A percentile compares a stretch with the other conserved stretches of the same genome.
Evolutionary conservation across 305 asterid genomes (phyloP).

Genomic region (Rubia tinctorum): DNA sequence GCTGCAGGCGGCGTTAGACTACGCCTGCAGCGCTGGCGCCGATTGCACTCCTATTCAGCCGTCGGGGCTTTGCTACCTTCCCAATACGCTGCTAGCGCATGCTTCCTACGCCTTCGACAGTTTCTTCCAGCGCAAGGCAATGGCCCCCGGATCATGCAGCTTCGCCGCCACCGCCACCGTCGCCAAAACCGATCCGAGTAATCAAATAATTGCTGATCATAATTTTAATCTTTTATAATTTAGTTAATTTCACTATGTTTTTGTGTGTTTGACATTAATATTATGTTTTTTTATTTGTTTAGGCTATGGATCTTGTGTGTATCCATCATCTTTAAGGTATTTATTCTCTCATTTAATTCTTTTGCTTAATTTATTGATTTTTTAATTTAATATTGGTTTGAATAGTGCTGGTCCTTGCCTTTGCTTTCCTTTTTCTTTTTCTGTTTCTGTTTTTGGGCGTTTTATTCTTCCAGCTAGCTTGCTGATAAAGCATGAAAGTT

Average conservation of each 20-base stretch:
- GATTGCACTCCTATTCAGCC: conserved; percentile 63
- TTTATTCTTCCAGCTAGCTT: not conserved
- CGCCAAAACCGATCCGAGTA: conserved; percentile 91
- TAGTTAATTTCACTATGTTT: not conserved
- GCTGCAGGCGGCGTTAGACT: conserved; percentile 61
- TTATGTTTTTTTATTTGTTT: conserved; percentile 16
- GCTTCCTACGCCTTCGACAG: conserved; percentile 90
- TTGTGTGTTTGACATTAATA: not conserved
- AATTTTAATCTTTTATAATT: conserved; percentile 16
- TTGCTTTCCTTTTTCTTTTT: not conserved
- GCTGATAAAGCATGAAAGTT: not conserved
- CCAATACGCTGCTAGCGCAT: conserved; percentile 76
- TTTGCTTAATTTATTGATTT: not conserved
- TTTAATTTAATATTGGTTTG: not conserved
- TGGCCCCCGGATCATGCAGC: conserved; percentile 70
- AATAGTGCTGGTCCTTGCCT: conserved; percentile 1
- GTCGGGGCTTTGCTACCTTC: conserved; percentile 67
- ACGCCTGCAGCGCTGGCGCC: conserved; percentile 78
- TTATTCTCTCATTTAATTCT: not conserved
- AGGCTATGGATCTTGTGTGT: conserved; percentile 97
- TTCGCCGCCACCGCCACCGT: conserved; percentile 69
- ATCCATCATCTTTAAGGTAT: conserved; percentile 76
- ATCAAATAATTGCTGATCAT: not conserved
- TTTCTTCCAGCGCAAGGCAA: conserved; percentile 56
- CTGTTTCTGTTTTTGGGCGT: not conserved